Percentiles rank a stretch among this genome's conserved stretches.
phyloP scores from a whole-genome alignment of 306 rosid species.

The Sophora flavescens region DNA sequence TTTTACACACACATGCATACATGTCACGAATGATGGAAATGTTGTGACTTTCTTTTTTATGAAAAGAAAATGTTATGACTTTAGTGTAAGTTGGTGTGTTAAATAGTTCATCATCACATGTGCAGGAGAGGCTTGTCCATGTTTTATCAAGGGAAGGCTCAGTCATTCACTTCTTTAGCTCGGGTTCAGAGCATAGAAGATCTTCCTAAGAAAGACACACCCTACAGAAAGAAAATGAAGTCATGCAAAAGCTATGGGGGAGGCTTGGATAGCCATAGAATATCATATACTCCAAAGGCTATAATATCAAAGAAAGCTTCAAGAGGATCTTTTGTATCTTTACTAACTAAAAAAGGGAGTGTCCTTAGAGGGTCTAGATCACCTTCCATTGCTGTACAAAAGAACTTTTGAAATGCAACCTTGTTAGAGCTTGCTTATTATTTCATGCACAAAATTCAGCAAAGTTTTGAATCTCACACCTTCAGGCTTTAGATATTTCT shows the following conservation, averaged over 20 bases:
- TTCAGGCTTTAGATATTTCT: conserved; percentile 25
- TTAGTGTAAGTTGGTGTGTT: background rate
- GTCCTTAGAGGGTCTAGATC: conserved; percentile 47
- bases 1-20: background rate
- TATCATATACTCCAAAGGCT: conserved; percentile 56
- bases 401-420: conserved; percentile 40
- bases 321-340: conserved; percentile 51
- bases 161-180: conserved; percentile 71
- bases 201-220: conserved; percentile 68
- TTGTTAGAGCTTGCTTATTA: conserved; percentile 15
- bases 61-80: background rate
- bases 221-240: conserved; percentile 60
- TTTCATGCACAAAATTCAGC: conserved; percentile 34
- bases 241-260: conserved; percentile 77
- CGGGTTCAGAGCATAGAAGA: conserved; percentile 70
- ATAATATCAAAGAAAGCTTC: conserved; percentile 77
- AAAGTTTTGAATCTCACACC: conserved; percentile 7
- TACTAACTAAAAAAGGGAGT: conserved; percentile 44
- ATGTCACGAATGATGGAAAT: too few species aligned
- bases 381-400: conserved; percentile 43
- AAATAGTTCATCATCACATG: background rate
- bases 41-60: too few species aligned
- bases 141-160: conserved; percentile 77
- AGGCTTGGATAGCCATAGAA: conserved; percentile 58
- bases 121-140: conserved; percentile 90